Evolutionary conservation across 352 stramenopile species (phyloP).

Genomic region (Discostella stelligera): DNA sequence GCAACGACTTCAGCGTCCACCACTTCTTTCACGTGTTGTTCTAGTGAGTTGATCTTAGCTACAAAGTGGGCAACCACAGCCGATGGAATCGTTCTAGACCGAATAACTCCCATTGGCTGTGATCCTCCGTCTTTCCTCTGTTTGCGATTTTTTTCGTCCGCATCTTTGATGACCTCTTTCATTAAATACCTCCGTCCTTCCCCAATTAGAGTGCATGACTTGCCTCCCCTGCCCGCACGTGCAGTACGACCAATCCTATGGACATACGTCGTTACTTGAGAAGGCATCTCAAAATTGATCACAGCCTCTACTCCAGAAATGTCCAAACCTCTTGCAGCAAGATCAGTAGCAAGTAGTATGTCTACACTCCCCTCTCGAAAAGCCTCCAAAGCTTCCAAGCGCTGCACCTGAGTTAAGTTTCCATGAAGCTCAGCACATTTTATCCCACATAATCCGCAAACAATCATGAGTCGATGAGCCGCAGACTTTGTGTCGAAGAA

Average conservation of each 20-base stretch:
- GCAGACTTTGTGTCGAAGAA: constrained; percentile 99
- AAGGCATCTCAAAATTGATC: constrained; percentile 99
- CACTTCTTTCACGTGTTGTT: constrained; percentile 77
- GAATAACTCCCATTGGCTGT: constrained; percentile 60
- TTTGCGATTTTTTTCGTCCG: constrained; percentile 60
- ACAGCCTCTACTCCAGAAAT: constrained; percentile 94
- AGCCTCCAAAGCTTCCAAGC: constrained; percentile 92
- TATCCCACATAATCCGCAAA: constrained; percentile 92
- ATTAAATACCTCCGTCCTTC: constrained; percentile 82
- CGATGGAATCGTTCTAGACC: constrained; percentile 74
- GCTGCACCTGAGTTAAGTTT: constrained; percentile 95
- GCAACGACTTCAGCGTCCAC: constrained; percentile 76
- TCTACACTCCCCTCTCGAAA: constrained; percentile 94
- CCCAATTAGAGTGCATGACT: constrained; percentile 86
- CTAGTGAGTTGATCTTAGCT: constrained; percentile 80
- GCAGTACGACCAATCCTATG: constrained; percentile 98
- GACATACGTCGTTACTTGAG: constrained; percentile 97
- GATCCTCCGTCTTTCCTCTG: constrained; percentile 39
- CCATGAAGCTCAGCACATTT: constrained; percentile 97
- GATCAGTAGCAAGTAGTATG: constrained; percentile 96
- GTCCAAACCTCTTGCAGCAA: constrained; percentile 98
- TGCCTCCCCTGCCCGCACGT: constrained; percentile 91
- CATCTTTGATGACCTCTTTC: constrained; percentile 84
- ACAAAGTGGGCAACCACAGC: constrained; percentile 77
- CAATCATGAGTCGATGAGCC: constrained; percentile 95